Percentiles rank a stretch among this genome's conserved stretches.
Evolutionary conservation across 2,329 filamentous ascomycete species (phyloP).

Genomic region (Botrytis elliptica): DNA sequence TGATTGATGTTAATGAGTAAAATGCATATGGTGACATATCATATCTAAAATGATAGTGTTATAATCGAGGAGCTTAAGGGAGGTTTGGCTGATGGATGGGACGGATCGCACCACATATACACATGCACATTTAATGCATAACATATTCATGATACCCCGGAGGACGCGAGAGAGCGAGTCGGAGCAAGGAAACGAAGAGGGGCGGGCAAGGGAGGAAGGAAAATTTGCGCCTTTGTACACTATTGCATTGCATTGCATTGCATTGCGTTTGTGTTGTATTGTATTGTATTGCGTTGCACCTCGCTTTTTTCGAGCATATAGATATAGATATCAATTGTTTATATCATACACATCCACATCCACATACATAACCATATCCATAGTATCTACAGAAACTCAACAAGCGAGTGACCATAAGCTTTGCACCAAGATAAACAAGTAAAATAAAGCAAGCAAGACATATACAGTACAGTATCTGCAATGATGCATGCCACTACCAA

Average conservation of each 20-base stretch:
- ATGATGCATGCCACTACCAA: background rate
- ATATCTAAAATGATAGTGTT: background rate
- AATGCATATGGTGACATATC: constrained; percentile 15
- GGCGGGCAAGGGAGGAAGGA: background rate
- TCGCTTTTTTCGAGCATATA: background rate
- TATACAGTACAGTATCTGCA: too few relatives aligned
- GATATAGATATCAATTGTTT: constrained; percentile 4
- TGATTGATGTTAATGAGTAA: constrained; percentile 16
- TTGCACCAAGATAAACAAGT: background rate
- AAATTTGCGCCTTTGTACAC: constrained; percentile 4
- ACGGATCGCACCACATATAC: constrained; percentile 5
- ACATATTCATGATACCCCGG: constrained; percentile 17
- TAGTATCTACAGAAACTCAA: background rate
- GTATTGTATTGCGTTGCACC: constrained; percentile 2
- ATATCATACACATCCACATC: background rate
- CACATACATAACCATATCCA: background rate
- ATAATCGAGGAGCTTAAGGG: background rate
- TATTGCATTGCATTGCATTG: constrained; percentile 12
- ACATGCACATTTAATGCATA: constrained; percentile 6
- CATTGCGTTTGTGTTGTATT: constrained; percentile 8
- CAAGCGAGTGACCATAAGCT: background rate
- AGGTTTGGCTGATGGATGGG: constrained; percentile 2
- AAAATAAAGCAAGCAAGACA: background rate
- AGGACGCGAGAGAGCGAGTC: background rate
- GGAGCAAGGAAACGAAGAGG: background rate